Percentiles rank a stretch among this genome's conserved stretches.
phyloP scores from a whole-genome alignment of 2,329 filamentous ascomycete species.

The Diaporthe citriasiana region DNA sequence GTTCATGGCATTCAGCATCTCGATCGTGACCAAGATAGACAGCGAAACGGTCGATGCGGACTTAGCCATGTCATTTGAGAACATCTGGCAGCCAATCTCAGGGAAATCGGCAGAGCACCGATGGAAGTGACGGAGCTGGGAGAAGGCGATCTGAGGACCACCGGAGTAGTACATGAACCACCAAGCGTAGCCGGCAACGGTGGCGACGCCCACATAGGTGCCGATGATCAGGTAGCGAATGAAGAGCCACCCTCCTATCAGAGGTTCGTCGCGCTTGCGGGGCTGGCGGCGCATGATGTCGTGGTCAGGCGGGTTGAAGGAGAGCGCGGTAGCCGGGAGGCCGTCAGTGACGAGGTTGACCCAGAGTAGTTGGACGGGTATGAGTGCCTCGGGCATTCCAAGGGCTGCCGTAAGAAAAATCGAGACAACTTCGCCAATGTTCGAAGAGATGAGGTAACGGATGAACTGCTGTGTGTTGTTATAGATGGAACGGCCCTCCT shows the following conservation, averaged over 20 bases:
- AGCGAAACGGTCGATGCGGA: slow-evolving; percentile 94
- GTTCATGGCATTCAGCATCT: slow-evolving; percentile 99
- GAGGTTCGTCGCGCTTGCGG: slow-evolving; percentile 90
- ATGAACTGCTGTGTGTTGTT: slow-evolving; percentile 99
- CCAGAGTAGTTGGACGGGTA: slow-evolving; percentile 98
- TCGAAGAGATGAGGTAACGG: slow-evolving; percentile 97
- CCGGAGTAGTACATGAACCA: slow-evolving; percentile 98
- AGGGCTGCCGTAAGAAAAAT: slow-evolving; percentile 97
- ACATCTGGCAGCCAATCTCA: slow-evolving; percentile 93
- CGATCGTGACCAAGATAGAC: slow-evolving; percentile 93
- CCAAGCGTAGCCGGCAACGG: slow-evolving; percentile 98
- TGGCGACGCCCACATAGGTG: slow-evolving; percentile 93
- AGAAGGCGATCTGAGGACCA: slow-evolving; percentile 92
- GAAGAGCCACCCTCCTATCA: slow-evolving; percentile 96
- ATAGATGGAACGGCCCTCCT: slow-evolving; percentile 98
- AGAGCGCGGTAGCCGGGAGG: slow-evolving; percentile 93
- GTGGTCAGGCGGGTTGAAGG: slow-evolving; percentile 98
- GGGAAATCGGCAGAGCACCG: slow-evolving; percentile 88
- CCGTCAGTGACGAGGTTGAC: slow-evolving; percentile 99
- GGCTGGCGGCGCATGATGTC: slow-evolving; percentile 97
- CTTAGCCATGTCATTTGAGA: slow-evolving; percentile 86
- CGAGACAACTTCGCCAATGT: slow-evolving; percentile 98
- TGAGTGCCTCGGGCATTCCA: slow-evolving; percentile 97
- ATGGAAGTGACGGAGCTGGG: slow-evolving; percentile 93
- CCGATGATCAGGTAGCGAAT: slow-evolving; percentile 98